A percentile compares a stretch with the other conserved stretches of the same genome.
These are phyloP conservation scores for Sherardia arvensis DNA, from an alignment of 257 asterid species.

Conservation along the genomic window DNA sequence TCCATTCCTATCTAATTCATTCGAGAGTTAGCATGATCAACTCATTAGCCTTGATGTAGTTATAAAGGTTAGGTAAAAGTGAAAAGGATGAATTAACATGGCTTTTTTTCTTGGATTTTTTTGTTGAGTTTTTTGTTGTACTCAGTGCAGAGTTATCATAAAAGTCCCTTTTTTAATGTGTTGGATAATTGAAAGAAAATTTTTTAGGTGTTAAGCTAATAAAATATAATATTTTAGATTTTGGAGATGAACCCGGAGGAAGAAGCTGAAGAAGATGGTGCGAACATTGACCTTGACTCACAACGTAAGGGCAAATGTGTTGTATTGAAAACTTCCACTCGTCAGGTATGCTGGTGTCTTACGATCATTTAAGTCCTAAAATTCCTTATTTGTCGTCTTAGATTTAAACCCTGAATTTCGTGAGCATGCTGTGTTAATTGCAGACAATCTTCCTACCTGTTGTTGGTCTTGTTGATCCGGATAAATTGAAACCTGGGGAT, in stretches of 20 bases:
- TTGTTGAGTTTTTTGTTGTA: background rate
- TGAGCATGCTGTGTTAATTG: slow-evolving; percentile 18
- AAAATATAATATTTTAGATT: slow-evolving; percentile 32
- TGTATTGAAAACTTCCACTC: slow-evolving; percentile 88
- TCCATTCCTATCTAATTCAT: background rate
- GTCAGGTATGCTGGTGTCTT: slow-evolving; percentile 54
- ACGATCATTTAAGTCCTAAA: slow-evolving; percentile 5
- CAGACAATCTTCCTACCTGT: slow-evolving; percentile 96
- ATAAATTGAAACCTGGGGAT: slow-evolving; percentile 88
- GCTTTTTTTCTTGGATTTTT: background rate
- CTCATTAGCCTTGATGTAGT: background rate
- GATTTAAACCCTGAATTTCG: background rate
- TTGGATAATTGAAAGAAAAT: too few species aligned
- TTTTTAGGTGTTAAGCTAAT: background rate
- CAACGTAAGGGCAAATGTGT: slow-evolving; percentile 98
- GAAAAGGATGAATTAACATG: background rate
- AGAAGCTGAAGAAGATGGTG: slow-evolving; percentile 99
- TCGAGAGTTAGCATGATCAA: background rate
- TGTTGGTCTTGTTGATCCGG: slow-evolving; percentile 95
- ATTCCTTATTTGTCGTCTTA: too few species aligned
- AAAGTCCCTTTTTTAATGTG: background rate
- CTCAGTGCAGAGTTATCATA: background rate
- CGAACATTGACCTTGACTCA: slow-evolving; percentile 93
- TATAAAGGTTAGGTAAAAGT: background rate
- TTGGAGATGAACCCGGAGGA: slow-evolving; percentile 99